Base-by-base conservation (phyloP, 306 rosid genomes). In the Morella rubra region DNA sequence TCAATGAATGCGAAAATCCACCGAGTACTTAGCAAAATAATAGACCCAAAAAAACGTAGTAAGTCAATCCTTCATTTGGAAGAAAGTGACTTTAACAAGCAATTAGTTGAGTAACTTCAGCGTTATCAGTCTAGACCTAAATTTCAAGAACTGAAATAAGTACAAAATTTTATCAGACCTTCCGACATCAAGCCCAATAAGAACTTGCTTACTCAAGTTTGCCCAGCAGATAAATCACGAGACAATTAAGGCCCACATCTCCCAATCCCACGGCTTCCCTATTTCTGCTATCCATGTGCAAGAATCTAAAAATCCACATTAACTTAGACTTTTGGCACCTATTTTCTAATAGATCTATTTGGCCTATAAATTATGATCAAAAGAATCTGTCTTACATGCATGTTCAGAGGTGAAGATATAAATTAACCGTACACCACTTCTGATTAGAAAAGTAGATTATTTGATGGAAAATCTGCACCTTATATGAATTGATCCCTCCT, bases 401-500 rank as follows among this genome's bases (percentile, higher is more conserved):
- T 56, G 6, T 0, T 20, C 19, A 20, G 27, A 19, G 22, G 13
- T 41, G 22, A 24, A 58, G 3, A 58, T 18, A 42, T 8, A 16
- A 24, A 65, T 42, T 8, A 41, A 42, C 71, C 42, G 15, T 42
- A 40, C 7, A 8, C 5, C 16, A 65, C 4, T 65, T 42, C 8
- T 22, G 18, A 58, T 61, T 54, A 64, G 73, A 70, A 27, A 80
- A 80, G 53, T 70, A 77, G 73, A 81, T 59, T 41, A 67, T 46
- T 71, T 73, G 14, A 46, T 66, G 44, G 80, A 18, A 81, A 71
- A 54, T 72, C 74, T 74, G 52, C 77, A 96, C 99, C 98, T 92
- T 66, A 96, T 84, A 85, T 92, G 98, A 77, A 96, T 96, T 73
- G 99, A 91, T 37, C 91, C 92, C 91, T 96, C 99, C 80, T 96